Base-by-base conservation (phyloP, 2,329 filamentous ascomycete genomes). In the Chaetomiaceae sp. region DNA sequence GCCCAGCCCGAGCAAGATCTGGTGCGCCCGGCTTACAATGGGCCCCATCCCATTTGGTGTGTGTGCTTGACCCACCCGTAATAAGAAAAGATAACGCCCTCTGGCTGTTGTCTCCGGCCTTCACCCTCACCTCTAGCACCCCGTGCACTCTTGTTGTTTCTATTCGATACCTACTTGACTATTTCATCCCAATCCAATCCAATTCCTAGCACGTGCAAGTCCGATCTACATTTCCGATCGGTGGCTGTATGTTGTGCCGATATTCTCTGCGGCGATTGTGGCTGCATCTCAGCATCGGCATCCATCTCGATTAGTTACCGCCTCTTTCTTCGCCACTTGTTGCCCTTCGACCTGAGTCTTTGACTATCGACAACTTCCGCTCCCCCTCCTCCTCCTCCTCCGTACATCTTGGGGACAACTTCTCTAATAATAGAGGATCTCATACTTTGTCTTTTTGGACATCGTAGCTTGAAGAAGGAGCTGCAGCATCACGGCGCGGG, bases 1-100 rank as follows among this genome's bases (percentile, higher is more conserved):
- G 57, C 55, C 53, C 48, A 50, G 47, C 41, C 57, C 53, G 44
- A 23, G 37, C 52, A 45, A 56, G 54, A 56, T 59, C 56, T 58
- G 53, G 49, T 54, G 37, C 33, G 55, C 51, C 54, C 30, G 40
- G 43, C 51, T 23, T 11, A 30, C 1, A 48, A 55, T 53, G 49
- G 47, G 30, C 38, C 50, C 44, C 32, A 27, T 36, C 29, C 21
- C 51, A 44, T 45, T 53, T 40, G 36, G 48, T 47, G 38, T 46
- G 41, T 29, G n/a, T n/a, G n/a, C n/a, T 41, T 23, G 54, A 36
- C 48, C 58, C 56, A 57, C 58, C 30, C 34, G 55, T 48, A 56
- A 58, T 51, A 51, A 58, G 53, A 56, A 54, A 54, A 49, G 53
- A 55, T 51, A 51, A 54, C 49, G 44, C 53, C 45, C 49, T 18